phyloP scores from a whole-genome alignment of 805 yeast species.

The Suhomyces kilbournensis region DNA sequence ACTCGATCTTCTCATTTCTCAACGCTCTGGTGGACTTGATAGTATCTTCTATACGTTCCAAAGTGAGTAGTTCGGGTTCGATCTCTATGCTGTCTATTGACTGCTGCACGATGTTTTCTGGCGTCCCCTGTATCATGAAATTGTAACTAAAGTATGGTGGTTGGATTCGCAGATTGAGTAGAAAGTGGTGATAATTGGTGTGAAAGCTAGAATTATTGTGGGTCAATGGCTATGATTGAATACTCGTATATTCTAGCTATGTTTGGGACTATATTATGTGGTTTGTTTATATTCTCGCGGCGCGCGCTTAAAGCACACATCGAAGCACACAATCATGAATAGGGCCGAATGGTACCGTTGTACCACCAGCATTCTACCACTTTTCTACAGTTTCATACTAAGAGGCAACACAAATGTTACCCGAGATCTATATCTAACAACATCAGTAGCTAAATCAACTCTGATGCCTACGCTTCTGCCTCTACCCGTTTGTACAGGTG shows the following conservation, averaged over 20 bases:
- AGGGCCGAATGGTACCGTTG: neutral
- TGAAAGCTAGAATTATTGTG: neutral
- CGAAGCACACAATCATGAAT: neutral
- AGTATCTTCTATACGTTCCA: slow-evolving; percentile 43
- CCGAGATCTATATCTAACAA: neutral
- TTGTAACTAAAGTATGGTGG: neutral
- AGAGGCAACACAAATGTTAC: neutral
- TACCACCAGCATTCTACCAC: neutral
- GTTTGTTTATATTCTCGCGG: neutral
- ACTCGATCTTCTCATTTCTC: slow-evolving; percentile 24
- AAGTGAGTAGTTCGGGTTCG: slow-evolving; percentile 47
- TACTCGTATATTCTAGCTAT: neutral
- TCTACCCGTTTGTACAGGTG: neutral
- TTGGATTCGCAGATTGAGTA: neutral
- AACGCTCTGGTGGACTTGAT: slow-evolving; percentile 25
- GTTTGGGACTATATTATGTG: neutral
- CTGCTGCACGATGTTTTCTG: slow-evolving; percentile 36
- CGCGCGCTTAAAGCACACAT: neutral
- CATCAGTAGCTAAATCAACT: neutral
- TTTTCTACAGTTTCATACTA: neutral
- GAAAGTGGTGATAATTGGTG: neutral
- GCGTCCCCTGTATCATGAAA: slow-evolving; percentile 28
- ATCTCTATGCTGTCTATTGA: slow-evolving; percentile 50
- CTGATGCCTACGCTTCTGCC: neutral
- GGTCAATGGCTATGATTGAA: neutral